Evolutionary conservation across 441 rosid genomes (phyloP).

Genomic region (Geranium incanum): DNA sequence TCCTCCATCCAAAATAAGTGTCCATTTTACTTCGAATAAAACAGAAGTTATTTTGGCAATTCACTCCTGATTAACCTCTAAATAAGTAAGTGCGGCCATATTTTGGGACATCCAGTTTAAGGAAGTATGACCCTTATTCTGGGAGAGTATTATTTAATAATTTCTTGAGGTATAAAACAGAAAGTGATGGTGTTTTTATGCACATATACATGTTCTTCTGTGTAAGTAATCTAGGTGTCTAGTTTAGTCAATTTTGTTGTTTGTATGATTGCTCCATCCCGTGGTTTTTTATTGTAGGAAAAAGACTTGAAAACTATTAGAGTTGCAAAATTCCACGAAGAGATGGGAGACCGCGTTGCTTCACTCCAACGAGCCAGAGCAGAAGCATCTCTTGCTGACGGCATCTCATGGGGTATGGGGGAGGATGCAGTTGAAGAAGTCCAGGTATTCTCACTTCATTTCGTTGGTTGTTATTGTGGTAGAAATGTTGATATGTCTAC

Average conservation of each 20-base stretch:
- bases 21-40: background rate
- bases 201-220: background rate
- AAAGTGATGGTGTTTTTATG: background rate
- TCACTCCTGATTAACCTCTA: background rate
- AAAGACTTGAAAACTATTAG: constrained; percentile 48
- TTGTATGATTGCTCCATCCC: constrained; percentile 2
- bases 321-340: constrained; percentile 52
- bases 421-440: constrained; percentile 94
- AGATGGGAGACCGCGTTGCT: constrained; percentile 65
- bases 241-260: background rate
- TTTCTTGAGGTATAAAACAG: background rate
- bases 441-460: constrained; percentile 42
- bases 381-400: constrained; percentile 78
- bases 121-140: background rate
- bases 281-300: constrained; percentile 41
- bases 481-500: background rate
- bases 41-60: background rate
- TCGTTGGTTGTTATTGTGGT: constrained; percentile 12
- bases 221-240: background rate
- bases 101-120: background rate
- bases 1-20: background rate
- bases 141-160: background rate
- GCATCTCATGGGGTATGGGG: constrained; percentile 98
- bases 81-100: background rate
- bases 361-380: constrained; percentile 76